Base-by-base conservation (phyloP, 2,329 filamentous ascomycete genomes). In the Stachybotrys echinatus region DNA sequence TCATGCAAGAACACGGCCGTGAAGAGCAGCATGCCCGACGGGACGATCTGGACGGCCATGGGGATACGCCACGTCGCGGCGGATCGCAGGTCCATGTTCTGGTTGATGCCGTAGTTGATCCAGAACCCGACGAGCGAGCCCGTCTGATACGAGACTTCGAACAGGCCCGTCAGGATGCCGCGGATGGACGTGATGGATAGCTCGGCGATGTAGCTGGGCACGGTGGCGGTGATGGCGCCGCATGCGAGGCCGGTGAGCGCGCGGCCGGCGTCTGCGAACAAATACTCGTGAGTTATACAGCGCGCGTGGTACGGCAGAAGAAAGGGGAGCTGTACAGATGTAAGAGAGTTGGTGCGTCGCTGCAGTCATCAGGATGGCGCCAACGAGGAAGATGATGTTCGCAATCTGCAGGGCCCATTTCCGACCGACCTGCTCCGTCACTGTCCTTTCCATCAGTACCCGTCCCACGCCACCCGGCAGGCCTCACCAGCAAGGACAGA, bases 141-240 rank as follows among this genome's bases (percentile, higher is more conserved):
- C 6, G 77, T 73, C 53, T 82, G 79, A 52, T 80, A 80, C 1
- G 76, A 73, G 8, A 81, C 66, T 52, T 74, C 71, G 55, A 72
- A 79, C 23, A 80, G 61, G 14, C 79, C 79, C 6, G 79, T 79
- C 3, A 82, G 73, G 22, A 80, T 68, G 56, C 81, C 81, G 57
- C 83, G 74, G 48, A 76, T 81, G 2, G 75, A 76, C 1, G 81
- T 74, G 55, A 80, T 73, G 0, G 82, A 80, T 48, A 80, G 76
- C 60, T 86, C 83, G 10, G 81, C 78, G 51, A 84, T 81, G 60
- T 86, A 86, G 31, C 81, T 75, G 3, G 82, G 83, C 3, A 85
- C 78, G 6, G 76, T 79, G 58, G 79, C 80, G 8, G 74, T 77
- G 58, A 81, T 72, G 39, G 79, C 62, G n/a, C 79, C 80, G 43